phyloP scores from a whole-genome alignment of 768 basidiomycete species.

The Chalciporus chontae region DNA sequence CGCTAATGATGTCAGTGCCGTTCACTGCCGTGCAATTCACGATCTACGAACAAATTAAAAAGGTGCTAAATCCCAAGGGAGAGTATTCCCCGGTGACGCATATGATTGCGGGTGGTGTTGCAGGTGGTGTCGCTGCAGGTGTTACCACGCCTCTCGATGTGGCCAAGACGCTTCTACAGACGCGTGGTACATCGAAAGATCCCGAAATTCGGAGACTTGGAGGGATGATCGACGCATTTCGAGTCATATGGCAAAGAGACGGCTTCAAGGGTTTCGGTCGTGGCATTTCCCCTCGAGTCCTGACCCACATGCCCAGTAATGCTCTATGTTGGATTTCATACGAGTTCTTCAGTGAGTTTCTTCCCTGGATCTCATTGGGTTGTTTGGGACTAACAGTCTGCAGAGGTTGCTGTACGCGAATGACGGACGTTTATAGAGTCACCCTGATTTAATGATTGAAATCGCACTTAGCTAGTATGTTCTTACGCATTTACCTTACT shows the following conservation, averaged over 20 bases:
- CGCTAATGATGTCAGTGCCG: constrained; percentile 92
- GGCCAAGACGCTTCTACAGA: constrained; percentile 95
- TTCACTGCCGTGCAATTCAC: constrained; percentile 99
- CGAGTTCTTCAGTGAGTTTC: constrained; percentile 92
- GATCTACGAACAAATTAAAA: constrained; percentile 92
- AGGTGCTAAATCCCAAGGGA: constrained; percentile 76
- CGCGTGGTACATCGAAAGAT: constrained; percentile 86
- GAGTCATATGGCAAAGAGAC: constrained; percentile 83
- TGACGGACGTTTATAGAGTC: constrained; percentile 24
- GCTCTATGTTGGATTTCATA: constrained; percentile 97
- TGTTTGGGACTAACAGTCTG: constrained; percentile 7
- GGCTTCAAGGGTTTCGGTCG: constrained; percentile 83
- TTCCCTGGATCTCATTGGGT: not conserved
- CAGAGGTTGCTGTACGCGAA: constrained; percentile 65
- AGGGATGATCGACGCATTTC: constrained; percentile 85
- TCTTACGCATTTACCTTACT: constrained; percentile 12
- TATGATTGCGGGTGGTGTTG: constrained; percentile 86
- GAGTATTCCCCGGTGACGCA: constrained; percentile 93
- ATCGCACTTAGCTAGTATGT: not conserved
- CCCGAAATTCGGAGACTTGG: constrained; percentile 76
- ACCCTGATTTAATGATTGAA: constrained; percentile 6
- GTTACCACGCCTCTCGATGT: constrained; percentile 97
- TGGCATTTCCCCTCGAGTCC: constrained; percentile 85
- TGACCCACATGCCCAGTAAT: constrained; percentile 96
- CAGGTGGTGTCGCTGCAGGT: constrained; percentile 92